Evolutionary conservation across 73 alveolate species (phyloP), one percentile per base, ranked within the genome.

Genomic region (Paramecium caudatum): DNA sequence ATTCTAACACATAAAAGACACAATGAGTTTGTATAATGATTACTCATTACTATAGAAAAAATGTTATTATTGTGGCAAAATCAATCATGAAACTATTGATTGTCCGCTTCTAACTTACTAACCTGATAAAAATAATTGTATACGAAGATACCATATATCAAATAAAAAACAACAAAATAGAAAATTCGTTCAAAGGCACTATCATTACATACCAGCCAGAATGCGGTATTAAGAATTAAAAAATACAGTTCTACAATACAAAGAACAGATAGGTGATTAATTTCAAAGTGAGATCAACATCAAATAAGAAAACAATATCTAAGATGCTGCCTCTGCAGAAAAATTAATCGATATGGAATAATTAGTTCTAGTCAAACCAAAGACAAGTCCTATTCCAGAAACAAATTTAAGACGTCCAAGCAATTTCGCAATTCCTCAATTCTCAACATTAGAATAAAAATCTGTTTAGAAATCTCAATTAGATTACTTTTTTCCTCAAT

Each of bases 51-150:
- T 55, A 0, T 55, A 55, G 30, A 23, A 55, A 23, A 55, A 55
- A 55, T 55, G 80, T 21, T 55, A 55, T 21, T 55, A 19, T 23
- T 55, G 80, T 55, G 80, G 80, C 0, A 27, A 27, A 0, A 55
- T 5, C 0, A 55, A 55, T 3, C 80, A 55, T 55, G 80, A 55
- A 15, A 55, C 46, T 15, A 55, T 55, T 9, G 16, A 55, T 55
- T 55, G 80, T 55, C 80, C 80, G 23, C 25, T 55, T 1, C 12
- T 55, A 55, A 55, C 80, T 10, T 55, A 55, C 30, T 55, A 55
- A 55, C 80, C 80, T 0, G 30, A 55, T 55, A 55, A 55, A 21
- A 12, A 27, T 27, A 55, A 55, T 27, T 55, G 80, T 55, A 55
- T 55, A 9, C 23, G 30, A 55, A 21, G 17, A 15, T 5, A 9